A percentile compares a stretch with the other conserved stretches of the same genome.
Evolutionary conservation across 129 eudicot genomes (phyloP).

Genomic region (Saussurea involucrata): DNA sequence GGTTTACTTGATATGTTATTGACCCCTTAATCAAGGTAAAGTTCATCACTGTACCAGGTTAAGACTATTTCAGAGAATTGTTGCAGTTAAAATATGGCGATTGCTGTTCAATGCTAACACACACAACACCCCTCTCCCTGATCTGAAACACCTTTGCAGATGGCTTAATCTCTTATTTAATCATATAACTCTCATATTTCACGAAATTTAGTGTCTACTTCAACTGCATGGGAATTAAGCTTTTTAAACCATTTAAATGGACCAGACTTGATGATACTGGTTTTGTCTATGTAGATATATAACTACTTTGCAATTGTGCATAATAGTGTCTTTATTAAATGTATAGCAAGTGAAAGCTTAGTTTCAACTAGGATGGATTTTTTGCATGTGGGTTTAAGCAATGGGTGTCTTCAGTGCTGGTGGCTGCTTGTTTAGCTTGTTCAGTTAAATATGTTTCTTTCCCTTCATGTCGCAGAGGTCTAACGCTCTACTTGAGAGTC

Average conservation of each 20-base stretch:
- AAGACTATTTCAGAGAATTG: not conserved
- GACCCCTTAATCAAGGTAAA: not conserved
- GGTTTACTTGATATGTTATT: not conserved
- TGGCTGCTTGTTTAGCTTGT: not conserved
- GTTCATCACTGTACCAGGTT: not conserved
- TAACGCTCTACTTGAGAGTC: constrained; percentile 86
- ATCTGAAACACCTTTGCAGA: not conserved
- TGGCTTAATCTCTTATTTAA: not conserved
- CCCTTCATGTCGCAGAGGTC: constrained; percentile 46
- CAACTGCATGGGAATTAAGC: not conserved
- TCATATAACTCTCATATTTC: not conserved
- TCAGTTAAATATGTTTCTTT: not conserved
- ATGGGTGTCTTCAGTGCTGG: not conserved
- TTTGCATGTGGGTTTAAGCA: not conserved
- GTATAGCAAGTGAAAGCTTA: not conserved
- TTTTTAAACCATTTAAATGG: not conserved
- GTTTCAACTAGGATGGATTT: not conserved
- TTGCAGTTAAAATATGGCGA: not conserved
- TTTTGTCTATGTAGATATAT: not conserved
- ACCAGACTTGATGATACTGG: not conserved
- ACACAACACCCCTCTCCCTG: not conserved
- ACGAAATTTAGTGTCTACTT: not conserved
- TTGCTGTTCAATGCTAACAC: not conserved
- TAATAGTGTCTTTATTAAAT: not conserved
- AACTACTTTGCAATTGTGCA: not conserved